Conservation (phyloP, 2,329 filamentous ascomycete genomes). For the Fusarium longipes region DNA sequence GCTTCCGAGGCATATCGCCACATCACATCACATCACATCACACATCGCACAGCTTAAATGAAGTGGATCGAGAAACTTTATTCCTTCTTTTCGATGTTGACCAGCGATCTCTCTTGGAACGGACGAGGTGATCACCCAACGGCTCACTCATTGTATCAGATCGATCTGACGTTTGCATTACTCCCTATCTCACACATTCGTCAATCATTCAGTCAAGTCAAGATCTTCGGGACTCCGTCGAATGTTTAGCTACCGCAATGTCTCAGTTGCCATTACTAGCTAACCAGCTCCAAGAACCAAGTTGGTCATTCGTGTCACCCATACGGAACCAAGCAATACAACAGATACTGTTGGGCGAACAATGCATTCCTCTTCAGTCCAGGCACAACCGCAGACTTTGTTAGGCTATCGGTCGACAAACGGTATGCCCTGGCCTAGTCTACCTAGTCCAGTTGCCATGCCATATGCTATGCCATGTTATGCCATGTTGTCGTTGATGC, state of each 20-base stretch:
- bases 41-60: not conserved
- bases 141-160: not conserved
- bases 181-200: not conserved
- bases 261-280: not conserved
- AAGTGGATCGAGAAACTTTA: constrained; percentile 20
- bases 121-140: constrained; percentile 5
- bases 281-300: not conserved
- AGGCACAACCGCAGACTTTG: constrained; percentile 23
- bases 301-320: not conserved
- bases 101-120: not conserved
- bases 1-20: not conserved
- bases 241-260: not conserved
- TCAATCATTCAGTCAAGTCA: not conserved
- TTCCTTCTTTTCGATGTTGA: constrained; percentile 16
- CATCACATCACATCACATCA: not conserved
- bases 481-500: constrained; percentile 23
- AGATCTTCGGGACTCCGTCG: not conserved
- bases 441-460: constrained; percentile 10
- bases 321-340: not conserved
- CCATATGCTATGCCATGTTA: constrained; percentile 5
- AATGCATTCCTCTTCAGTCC: constrained; percentile 3
- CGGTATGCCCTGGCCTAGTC: constrained; percentile 13
- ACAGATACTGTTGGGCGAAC: constrained; percentile 8
- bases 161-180: constrained; percentile 2
- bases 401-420: constrained; percentile 9